Evolutionary conservation across 2,329 filamentous ascomycete species (phyloP), one percentile per base, ranked within the genome.

Genomic region (Piedraia hortae): DNA sequence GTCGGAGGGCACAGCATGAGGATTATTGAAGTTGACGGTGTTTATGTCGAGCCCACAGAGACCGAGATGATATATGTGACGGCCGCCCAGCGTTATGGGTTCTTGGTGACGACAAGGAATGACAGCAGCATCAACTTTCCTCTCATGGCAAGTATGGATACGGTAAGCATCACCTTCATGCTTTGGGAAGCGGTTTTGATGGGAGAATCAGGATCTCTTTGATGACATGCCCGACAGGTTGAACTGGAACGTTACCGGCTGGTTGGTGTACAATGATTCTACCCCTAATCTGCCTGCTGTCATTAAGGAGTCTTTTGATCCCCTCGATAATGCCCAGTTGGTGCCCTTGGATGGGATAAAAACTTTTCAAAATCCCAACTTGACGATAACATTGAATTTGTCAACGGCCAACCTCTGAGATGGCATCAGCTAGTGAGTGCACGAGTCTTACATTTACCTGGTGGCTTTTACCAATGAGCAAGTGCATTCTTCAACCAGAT

Each of bases 291-390:
- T 51, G 4, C 38, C 50, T 0, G 50, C 73, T 1, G 52, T 56
- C 0, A 26, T 53, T 0, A 38, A 78, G 3, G 53, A 67, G 19
- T 55, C 59, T 7, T 63, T 75, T 21, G 46, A 66, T 12, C 57
- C 65, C 16, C 66, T 70, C 26, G 74, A 90, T 34, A 78, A 89
- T 37, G 62, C 71, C 30, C 54, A 46, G 0, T 56, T 89, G 0
- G 53, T 68, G 1, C 71, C 78, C 0, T 53, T 59, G 24, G 74
- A 88, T 36, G 56, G 60, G 20, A 48, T 62, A 42, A 46, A 53
- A 5, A 48, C 69, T 3, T 54, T 67, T 4, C 52, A 56, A 2
- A 48, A 62, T 5, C 65, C 72, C 0, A 62, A 70, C 41, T 54
- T 62, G 29, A 51, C 50, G 2, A 51, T 85, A 16, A 56, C 57